These are phyloP conservation scores for Pelargonium citronellum DNA, from an alignment of 441 rosid species.

Conservation along the genomic window DNA sequence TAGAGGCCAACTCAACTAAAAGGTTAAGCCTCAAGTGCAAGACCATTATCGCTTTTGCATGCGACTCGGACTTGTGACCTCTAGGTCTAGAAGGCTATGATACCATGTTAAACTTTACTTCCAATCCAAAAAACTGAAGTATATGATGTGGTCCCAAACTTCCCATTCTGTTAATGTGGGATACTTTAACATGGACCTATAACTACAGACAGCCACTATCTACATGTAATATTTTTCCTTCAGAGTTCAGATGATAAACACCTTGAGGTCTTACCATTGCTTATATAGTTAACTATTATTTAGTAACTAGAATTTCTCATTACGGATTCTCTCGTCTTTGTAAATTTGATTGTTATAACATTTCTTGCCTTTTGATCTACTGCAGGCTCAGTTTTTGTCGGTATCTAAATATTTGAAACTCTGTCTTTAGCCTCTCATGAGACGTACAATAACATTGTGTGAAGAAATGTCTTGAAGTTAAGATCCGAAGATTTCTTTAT, in stretches of 20 bases:
- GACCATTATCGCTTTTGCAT: no score
- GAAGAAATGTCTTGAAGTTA: slow-evolving; percentile 1
- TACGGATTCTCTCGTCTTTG: neutral
- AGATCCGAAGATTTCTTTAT: neutral
- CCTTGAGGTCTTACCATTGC: neutral
- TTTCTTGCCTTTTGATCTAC: neutral
- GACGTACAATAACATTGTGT: neutral
- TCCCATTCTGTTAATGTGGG: no score
- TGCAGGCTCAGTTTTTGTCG: slow-evolving; percentile 4
- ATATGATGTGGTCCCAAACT: no score
- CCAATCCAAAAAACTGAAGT: no score
- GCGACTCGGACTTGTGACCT: no score
- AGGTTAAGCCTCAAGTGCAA: no score
- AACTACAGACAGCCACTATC: neutral
- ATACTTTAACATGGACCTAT: neutral
- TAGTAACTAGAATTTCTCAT: neutral
- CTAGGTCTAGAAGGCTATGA: no score
- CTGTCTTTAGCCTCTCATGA: neutral
- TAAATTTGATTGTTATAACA: neutral
- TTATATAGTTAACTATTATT: neutral
- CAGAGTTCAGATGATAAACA: neutral
- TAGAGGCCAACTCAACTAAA: no score
- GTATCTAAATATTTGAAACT: slow-evolving; percentile 7
- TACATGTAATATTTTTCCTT: no score
- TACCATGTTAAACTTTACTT: no score